phyloP scores from a whole-genome alignment of 2,329 filamentous ascomycete genomes.

The Pyrenophora seminiperda region DNA sequence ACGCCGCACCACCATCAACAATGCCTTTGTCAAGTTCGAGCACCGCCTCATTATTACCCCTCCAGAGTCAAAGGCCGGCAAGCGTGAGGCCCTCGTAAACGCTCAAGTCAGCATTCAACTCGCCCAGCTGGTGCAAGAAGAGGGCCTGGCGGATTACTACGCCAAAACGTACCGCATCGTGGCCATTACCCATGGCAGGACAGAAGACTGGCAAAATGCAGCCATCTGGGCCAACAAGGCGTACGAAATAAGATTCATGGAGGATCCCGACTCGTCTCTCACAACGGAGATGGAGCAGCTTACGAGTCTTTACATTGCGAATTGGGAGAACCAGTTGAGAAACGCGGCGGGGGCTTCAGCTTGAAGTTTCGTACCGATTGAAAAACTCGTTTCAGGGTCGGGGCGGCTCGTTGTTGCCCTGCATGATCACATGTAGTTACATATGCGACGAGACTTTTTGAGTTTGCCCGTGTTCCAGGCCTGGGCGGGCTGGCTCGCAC shows the following conservation, averaged over 20 bases:
- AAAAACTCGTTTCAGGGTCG: no score
- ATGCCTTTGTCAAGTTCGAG: slow-evolving; percentile 36
- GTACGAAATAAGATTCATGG: slow-evolving; percentile 37
- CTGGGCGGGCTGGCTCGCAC: slow-evolving; percentile 21
- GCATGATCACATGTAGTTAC: no score
- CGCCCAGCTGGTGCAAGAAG: slow-evolving; percentile 39
- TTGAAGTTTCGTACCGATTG: neutral
- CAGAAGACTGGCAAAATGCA: slow-evolving; percentile 39
- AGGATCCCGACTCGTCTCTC: slow-evolving; percentile 32
- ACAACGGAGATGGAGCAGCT: slow-evolving; percentile 40
- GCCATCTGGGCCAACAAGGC: slow-evolving; percentile 40
- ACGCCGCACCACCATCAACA: slow-evolving; percentile 34
- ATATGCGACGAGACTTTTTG: no score
- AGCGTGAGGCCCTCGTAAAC: slow-evolving; percentile 31
- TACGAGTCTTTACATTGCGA: slow-evolving; percentile 35
- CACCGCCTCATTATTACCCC: slow-evolving; percentile 30
- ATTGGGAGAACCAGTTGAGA: slow-evolving; percentile 37
- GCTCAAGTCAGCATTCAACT: slow-evolving; percentile 37
- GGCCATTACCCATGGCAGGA: slow-evolving; percentile 37
- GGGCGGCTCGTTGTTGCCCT: neutral
- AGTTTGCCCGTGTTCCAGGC: no score
- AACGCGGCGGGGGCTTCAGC: slow-evolving; percentile 3
- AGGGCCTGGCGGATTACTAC: slow-evolving; percentile 44
- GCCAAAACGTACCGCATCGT: slow-evolving; percentile 40
- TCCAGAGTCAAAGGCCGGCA: slow-evolving; percentile 27